Conservation (phyloP, 192 early-diverging fungal species). For the Phlyctochytrium arcticum region DNA sequence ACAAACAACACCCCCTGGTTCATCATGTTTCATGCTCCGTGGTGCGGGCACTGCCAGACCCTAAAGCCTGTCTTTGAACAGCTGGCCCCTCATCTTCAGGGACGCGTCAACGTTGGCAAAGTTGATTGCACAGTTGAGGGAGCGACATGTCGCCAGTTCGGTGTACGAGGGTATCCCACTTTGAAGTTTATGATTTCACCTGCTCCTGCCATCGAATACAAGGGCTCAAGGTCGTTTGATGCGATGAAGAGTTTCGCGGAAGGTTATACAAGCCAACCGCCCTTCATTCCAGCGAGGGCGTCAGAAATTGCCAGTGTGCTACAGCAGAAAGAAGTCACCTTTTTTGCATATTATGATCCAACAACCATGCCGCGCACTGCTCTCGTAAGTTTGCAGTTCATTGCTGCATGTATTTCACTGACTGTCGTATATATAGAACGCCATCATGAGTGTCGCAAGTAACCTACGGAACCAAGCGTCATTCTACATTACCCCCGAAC, state of each 20-base stretch:
- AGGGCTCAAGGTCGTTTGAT: constrained; percentile 46
- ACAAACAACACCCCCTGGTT: constrained; percentile 73
- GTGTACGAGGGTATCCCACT: constrained; percentile 82
- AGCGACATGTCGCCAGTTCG: constrained; percentile 58
- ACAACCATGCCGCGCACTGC: neutral
- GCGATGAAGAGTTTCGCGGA: constrained; percentile 48
- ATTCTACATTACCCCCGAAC: constrained; percentile 22
- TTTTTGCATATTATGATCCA: constrained; percentile 38
- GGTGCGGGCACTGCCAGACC: constrained; percentile 83
- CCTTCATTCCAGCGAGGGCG: constrained; percentile 28
- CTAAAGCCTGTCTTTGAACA: constrained; percentile 77
- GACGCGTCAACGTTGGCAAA: constrained; percentile 74
- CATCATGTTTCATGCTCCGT: constrained; percentile 81
- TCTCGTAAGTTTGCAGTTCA: constrained; percentile 13
- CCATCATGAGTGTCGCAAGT: constrained; percentile 8
- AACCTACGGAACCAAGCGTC: constrained; percentile 8
- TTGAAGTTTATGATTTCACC: constrained; percentile 54
- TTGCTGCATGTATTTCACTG: neutral
- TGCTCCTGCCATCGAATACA: constrained; percentile 36
- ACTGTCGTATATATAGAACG: neutral
- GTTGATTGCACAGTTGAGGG: constrained; percentile 76
- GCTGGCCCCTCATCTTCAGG: constrained; percentile 57
- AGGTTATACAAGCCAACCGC: constrained; percentile 33
- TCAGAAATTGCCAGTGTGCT: constrained; percentile 20
- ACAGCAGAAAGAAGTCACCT: constrained; percentile 12